Conservation (phyloP, 495 filamentous ascomycete species). For the Neurospora tetraspora region DNA sequence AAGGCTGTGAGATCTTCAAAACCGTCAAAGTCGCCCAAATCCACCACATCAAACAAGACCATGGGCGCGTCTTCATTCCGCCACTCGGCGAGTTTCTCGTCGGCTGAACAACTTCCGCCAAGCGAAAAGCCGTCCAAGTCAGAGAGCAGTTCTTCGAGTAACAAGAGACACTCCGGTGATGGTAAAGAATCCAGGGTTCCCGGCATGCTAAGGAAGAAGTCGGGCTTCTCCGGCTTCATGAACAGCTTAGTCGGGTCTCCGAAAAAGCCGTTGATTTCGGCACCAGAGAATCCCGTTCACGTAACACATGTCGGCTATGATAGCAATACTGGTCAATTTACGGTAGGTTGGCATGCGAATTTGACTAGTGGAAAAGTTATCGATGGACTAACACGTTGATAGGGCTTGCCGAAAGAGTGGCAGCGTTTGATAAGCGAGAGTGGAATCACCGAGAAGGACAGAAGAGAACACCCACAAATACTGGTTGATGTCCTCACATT, state of each 20-base stretch:
- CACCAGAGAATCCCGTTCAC: constrained; percentile 93
- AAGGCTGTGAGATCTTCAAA: constrained; percentile 35
- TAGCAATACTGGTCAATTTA: constrained; percentile 93
- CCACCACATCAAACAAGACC: neutral
- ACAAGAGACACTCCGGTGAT: constrained; percentile 85
- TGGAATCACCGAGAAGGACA: constrained; percentile 92
- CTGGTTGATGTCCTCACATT: constrained; percentile 92
- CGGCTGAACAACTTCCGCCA: constrained; percentile 37
- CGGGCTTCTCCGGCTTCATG: constrained; percentile 90
- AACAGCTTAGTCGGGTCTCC: constrained; percentile 86
- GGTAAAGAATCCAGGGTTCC: constrained; percentile 47
- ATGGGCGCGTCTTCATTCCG: constrained; percentile 44
- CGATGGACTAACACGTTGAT: constrained; percentile 20
- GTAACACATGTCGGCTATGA: constrained; percentile 97
- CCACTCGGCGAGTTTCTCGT: constrained; percentile 73
- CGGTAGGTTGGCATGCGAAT: constrained; percentile 48
- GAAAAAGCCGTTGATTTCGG: constrained; percentile 83
- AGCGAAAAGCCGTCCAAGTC: constrained; percentile 43
- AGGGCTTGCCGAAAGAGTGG: constrained; percentile 97
- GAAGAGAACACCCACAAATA: constrained; percentile 88
- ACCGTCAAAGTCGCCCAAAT: neutral
- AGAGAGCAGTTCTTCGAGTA: constrained; percentile 49
- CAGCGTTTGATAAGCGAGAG: constrained; percentile 89
- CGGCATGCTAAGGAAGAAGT: constrained; percentile 69
- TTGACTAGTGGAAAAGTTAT: constrained; percentile 3